Conservation (phyloP, 306 rosid genomes). For the Rosa rugosa region DNA sequence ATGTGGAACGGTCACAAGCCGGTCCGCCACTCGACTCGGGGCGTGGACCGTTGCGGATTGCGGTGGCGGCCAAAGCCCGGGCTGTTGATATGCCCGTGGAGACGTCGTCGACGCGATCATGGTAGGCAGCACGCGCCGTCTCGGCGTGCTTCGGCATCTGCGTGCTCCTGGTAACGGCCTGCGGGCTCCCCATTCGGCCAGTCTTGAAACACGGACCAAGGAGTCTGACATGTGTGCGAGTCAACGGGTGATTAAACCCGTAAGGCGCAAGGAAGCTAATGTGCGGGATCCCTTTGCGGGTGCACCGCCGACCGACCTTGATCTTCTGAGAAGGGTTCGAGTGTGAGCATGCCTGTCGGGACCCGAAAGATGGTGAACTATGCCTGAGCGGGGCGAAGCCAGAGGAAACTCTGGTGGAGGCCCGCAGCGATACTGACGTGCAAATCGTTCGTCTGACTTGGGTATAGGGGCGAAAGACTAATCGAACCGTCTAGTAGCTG, state of each 20-base stretch:
- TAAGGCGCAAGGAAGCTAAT: slow-evolving; percentile 20
- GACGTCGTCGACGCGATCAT: slow-evolving; percentile 7
- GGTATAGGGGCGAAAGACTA: slow-evolving; percentile 22
- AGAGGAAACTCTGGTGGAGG: slow-evolving; percentile 47
- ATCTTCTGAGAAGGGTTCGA: slow-evolving; percentile 21
- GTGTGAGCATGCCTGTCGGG: slow-evolving; percentile 32
- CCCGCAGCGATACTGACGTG: slow-evolving; percentile 37
- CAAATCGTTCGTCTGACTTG: slow-evolving; percentile 32
- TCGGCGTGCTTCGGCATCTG: slow-evolving; percentile 9
- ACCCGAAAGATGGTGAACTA: slow-evolving; percentile 38
- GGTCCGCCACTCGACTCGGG: background rate
- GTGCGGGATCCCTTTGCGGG: slow-evolving; percentile 11
- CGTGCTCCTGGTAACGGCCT: slow-evolving; percentile 16
- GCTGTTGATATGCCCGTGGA: slow-evolving; percentile 15
- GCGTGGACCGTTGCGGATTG: background rate
- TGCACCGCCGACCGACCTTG: slow-evolving; percentile 21
- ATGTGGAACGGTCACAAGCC: too few species aligned
- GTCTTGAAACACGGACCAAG: slow-evolving; percentile 33
- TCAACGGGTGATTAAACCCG: slow-evolving; percentile 26
- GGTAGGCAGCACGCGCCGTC: slow-evolving; percentile 16
- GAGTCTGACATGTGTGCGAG: slow-evolving; percentile 35
- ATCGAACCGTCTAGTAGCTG: too few species aligned
- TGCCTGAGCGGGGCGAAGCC: slow-evolving; percentile 40
- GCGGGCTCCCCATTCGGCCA: slow-evolving; percentile 20
- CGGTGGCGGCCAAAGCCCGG: slow-evolving; percentile 6